phyloP scores from a whole-genome alignment of 768 basidiomycete species.

The Rhodotorula taiwanensis region DNA sequence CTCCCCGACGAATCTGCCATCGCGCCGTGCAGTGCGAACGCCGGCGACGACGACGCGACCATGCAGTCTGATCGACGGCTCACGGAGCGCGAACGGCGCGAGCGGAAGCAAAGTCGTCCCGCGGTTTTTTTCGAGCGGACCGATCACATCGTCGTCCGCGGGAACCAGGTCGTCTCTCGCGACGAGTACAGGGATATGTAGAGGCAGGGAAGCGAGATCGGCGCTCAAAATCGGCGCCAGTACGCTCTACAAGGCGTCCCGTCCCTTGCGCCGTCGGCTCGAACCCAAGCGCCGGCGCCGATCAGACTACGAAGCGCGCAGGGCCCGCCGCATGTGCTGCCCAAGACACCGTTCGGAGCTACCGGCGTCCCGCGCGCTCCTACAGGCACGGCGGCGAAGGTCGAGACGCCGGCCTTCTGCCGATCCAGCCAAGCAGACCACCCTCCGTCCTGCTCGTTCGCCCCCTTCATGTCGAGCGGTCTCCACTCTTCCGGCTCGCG shows the following conservation, averaged over 20 bases:
- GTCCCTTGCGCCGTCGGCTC: neutral
- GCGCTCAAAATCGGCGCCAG: too few relatives aligned
- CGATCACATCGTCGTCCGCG: conserved; percentile 19
- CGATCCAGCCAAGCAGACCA: neutral
- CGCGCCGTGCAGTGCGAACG: neutral
- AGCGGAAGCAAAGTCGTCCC: neutral
- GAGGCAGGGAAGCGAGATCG: too few relatives aligned
- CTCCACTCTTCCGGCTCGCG: neutral
- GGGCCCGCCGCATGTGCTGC: neutral
- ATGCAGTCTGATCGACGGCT: fast-evolving
- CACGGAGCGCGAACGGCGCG: conserved; percentile 5
- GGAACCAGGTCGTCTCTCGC: neutral
- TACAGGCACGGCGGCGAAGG: conserved; percentile 6
- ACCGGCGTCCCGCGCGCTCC: neutral
- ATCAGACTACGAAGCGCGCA: conserved; percentile 6
- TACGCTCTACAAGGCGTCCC: neutral
- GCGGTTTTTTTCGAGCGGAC: conserved; percentile 25
- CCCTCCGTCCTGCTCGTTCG: neutral
- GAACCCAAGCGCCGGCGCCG: neutral
- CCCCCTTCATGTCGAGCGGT: neutral
- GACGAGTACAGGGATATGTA: neutral
- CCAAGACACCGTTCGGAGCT: too few relatives aligned
- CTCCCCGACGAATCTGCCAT: neutral
- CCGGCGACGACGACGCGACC: neutral
- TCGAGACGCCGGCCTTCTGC: neutral